Conservation (phyloP, 805 yeast genomes). For the Lipomyces kockii region DNA sequence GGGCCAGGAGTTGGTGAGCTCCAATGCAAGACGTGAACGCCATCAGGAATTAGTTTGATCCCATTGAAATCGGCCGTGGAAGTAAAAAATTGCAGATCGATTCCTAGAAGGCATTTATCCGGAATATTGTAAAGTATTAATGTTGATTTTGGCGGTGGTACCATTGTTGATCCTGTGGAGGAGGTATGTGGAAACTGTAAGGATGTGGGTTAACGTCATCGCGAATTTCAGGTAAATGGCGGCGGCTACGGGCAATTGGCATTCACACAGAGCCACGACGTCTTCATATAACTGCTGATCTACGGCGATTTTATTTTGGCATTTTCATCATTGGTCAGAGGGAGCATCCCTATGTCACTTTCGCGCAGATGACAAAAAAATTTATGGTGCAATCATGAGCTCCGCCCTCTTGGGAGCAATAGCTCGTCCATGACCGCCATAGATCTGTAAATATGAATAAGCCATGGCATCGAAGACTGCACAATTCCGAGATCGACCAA, state of each 20-base stretch:
- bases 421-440: neutral
- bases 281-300: too few species aligned
- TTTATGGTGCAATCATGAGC: neutral
- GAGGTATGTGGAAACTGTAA: neutral
- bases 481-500: neutral
- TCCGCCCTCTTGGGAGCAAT: neutral
- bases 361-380: too few species aligned
- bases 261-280: too few species aligned
- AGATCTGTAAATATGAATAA: neutral
- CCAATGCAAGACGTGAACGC: constrained; percentile 62
- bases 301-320: too few species aligned
- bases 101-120: constrained; percentile 50
- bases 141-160: constrained; percentile 42
- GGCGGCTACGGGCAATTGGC: too few species aligned
- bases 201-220: neutral
- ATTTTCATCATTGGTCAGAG: too few species aligned
- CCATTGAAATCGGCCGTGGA: constrained; percentile 53
- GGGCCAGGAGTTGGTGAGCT: constrained; percentile 41
- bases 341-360: too few species aligned
- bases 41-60: constrained; percentile 56
- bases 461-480: neutral
- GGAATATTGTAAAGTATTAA: constrained; percentile 46
- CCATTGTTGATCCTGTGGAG: neutral
- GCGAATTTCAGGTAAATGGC: neutral
- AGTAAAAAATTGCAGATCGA: constrained; percentile 57